Base-by-base conservation (phyloP, 139 green algal genomes). In the Chlorella ohadii region DNA sequence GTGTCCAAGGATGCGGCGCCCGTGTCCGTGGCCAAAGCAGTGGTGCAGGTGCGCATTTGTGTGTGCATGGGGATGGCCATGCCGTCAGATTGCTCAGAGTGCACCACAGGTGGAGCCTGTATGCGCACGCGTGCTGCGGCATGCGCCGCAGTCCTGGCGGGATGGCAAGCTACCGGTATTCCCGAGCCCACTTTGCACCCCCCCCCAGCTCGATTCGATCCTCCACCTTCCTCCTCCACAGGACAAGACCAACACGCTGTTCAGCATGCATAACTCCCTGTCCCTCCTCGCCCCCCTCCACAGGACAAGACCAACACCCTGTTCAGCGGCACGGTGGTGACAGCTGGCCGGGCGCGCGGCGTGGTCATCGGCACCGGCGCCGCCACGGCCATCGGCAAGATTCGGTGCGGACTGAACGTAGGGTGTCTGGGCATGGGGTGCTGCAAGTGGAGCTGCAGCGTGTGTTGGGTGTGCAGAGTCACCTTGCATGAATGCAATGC, bases 331-430 rank as follows among this genome's bases (percentile, higher is more conserved):
- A 99, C 97, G 2, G 96, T 97, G 55, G 92, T 99, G 31, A 92
- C 93, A 20, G 98, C 96, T 39, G 97, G 97, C 34, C 82, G 84
- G 23, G 94, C 90, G 80, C 80, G 89, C 0, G 93, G 85, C n/a
- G 74, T 99, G 23, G 97, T 99, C 2, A 94, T 88, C 23, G 76
- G 85, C 59, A 99, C 90, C 2, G 97, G 97, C 47, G 98, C 98
- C 93, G 38, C 76, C 25, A 99, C 97, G 1, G 97, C 99, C 88
- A 98, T 99, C 17, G 97, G 97, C 77, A 94, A 95, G 81, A 99
- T 99, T 77, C 93, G 77, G 77, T 72, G 77, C 20, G 59, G 13
- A 1, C 16, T 25, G 67, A 31, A 36, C 12, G 65, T 72, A 13
- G 65, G 23, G n/a, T 15, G n/a, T 25, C n/a, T 72, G 65, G n/a